Evolutionary conservation across 2,329 filamentous ascomycete genomes (phyloP).

Genomic region (Microthyrium microscopicum): DNA sequence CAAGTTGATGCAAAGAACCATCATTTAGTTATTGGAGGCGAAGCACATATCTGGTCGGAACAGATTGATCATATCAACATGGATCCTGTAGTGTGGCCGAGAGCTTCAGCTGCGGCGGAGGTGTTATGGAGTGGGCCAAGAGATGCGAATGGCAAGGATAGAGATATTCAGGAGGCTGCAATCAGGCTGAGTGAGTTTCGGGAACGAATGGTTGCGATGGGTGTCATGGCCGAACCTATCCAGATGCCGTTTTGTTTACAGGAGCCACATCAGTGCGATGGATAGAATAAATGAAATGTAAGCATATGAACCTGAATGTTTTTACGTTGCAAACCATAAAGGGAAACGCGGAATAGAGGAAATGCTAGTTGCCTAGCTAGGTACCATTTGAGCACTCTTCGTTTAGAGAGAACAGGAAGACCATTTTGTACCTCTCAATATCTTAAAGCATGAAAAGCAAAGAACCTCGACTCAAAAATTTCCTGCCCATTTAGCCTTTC

Average conservation of each 20-base stretch:
- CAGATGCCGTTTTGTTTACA: conserved; percentile 60
- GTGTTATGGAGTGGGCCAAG: conserved; percentile 62
- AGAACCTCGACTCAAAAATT: no score
- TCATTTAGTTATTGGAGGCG: conserved; percentile 61
- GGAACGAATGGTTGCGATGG: conserved; percentile 54
- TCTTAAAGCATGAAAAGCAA: no score
- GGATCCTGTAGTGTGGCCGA: conserved; percentile 63
- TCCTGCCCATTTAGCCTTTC: no score
- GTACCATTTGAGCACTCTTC: no score
- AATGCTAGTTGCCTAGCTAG: no score
- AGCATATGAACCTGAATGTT: no score
- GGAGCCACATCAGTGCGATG: conserved; percentile 21
- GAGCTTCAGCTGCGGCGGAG: conserved; percentile 57
- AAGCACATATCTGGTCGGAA: conserved; percentile 69
- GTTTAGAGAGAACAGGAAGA: no score
- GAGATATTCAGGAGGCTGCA: conserved; percentile 52
- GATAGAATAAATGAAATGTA: no score
- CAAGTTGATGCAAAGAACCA: conserved; percentile 44
- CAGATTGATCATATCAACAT: conserved; percentile 59
- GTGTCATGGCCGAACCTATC: conserved; percentile 47
- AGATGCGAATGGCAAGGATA: conserved; percentile 49
- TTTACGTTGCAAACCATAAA: no score
- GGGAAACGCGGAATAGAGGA: no score
- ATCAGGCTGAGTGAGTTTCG: conserved; percentile 59
- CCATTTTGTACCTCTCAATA: no score